A percentile compares a stretch with the other conserved stretches of the same genome.
Evolutionary conservation across 345 rosid genomes (phyloP).

Genomic region (Boechera divaricarpa): DNA sequence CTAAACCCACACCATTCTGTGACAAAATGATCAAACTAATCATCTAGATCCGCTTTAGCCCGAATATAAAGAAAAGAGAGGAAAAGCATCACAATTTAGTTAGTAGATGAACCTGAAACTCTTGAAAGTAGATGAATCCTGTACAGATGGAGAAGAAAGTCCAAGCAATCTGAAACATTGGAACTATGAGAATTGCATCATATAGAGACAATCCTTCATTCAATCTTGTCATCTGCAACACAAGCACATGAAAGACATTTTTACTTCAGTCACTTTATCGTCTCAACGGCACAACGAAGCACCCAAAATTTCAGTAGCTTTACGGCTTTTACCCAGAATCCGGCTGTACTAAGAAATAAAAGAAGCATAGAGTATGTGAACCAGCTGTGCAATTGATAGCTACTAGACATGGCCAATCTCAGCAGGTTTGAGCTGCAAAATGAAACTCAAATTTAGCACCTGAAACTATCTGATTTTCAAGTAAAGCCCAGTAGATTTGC

Average conservation of each 20-base stretch:
- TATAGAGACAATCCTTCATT: slow-evolving; percentile 91
- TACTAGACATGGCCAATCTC: slow-evolving; percentile 89
- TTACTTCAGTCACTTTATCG: slow-evolving; percentile 27
- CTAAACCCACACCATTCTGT: not conserved
- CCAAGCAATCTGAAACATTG: slow-evolving; percentile 99
- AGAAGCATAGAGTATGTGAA: slow-evolving; percentile 98
- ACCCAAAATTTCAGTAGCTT: slow-evolving; percentile 11
- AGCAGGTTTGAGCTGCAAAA: slow-evolving; percentile 86
- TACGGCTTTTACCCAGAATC: slow-evolving; percentile 86
- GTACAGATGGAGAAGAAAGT: slow-evolving; percentile 99
- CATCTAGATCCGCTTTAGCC: not conserved
- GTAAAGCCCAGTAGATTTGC: not conserved
- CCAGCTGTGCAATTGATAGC: slow-evolving; percentile 92
- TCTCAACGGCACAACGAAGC: slow-evolving; percentile 21
- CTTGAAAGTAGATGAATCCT: slow-evolving; percentile 97
- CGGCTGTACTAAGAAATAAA: slow-evolving; percentile 95
- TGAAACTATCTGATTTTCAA: not conserved
- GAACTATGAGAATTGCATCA: slow-evolving; percentile 97
- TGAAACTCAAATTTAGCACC: slow-evolving; percentile 31
- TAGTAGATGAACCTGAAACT: slow-evolving; percentile 74
- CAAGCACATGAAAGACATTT: slow-evolving; percentile 10
- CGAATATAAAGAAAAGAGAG: slow-evolving; percentile 5
- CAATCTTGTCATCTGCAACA: slow-evolving; percentile 88
- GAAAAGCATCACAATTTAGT: slow-evolving; percentile 6
- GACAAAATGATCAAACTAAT: slow-evolving; percentile 6